A percentile compares a stretch with the other conserved stretches of the same genome.
These are phyloP conservation scores for Nicotiana knightiana DNA, from an alignment of 257 asterid species.

Conservation along the genomic window DNA sequence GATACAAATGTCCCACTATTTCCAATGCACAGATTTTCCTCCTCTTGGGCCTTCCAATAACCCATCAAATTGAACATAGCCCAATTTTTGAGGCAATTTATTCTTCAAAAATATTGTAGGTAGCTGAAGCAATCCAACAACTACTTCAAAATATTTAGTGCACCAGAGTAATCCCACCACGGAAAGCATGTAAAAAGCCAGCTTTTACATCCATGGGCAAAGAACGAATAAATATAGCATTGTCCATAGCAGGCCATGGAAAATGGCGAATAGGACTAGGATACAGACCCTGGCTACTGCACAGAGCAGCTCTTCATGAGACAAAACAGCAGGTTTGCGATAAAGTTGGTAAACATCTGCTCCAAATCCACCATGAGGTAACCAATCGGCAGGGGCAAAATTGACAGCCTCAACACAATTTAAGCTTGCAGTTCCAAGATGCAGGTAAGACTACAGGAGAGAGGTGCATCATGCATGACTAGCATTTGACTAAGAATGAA, in stretches of 20 bases:
- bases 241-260: not conserved
- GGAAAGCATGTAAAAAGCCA: not conserved
- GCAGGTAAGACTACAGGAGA: conserved; percentile 9
- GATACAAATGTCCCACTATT: too few species aligned
- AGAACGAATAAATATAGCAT: not conserved
- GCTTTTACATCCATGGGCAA: not conserved
- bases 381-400: conserved; percentile 99
- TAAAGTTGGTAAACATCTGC: too few species aligned
- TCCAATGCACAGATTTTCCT: too few species aligned
- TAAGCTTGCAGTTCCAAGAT: conserved; percentile 53
- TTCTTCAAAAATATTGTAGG: not conserved
- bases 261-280: conserved; percentile 12
- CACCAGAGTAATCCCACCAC: not conserved
- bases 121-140: not conserved
- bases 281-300: conserved; percentile 67
- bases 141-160: not conserved
- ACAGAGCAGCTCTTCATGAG: conserved; percentile 91
- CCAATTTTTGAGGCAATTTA: too few species aligned
- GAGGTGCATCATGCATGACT: conserved; percentile 1
- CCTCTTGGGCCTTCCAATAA: too few species aligned
- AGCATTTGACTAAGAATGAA: not conserved
- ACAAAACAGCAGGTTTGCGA: conserved; percentile 37
- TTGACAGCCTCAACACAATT: conserved; percentile 99
- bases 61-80: too few species aligned
- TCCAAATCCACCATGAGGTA: conserved; percentile 96